Evolutionary conservation across 2,329 filamentous ascomycete species (phyloP), one percentile per base, ranked within the genome.

Genomic region (Myriosclerotinia duriaeana): DNA sequence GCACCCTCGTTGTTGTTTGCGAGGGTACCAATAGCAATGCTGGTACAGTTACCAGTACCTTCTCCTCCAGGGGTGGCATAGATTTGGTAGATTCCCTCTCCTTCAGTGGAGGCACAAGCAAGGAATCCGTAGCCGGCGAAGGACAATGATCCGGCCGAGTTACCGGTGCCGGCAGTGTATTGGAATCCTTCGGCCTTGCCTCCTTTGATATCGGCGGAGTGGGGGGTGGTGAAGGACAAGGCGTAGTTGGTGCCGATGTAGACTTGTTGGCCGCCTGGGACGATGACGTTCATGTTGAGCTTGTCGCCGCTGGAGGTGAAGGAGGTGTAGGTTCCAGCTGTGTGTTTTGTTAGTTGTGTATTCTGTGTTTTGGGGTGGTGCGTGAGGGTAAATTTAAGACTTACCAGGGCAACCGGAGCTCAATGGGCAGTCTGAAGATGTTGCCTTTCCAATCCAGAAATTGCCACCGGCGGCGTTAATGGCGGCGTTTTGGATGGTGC

Each of bases 361-460:
- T n/a, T 22, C 14, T 55, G 12, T 14, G 14, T 30, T 22, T 14
- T 34, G 12, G 30, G 7, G 3, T 15, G 17, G 44, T 3, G 12
- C 2, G 15, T 42, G 8, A 3, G 20, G 56, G 34, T 3, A 0
- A 34, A 34, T 34, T 34, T 3, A n/a, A 7, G 8, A 44, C 64
- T 53, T 60, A 65, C 64, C 38, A 44, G 64, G 64, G 46, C 54
- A 65, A 1, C 17, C 36, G 0, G 2, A 5, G 2, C 2, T 2
- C 8, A 40, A 15, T 44, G 82, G 66, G 56, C 66, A 68, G 66
- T 58, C 53, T 26, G 66, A 38, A 14, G 66, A 11, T 22, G 66
- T 48, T 0, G 14, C 5, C 52, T 63, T 68, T 53, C 66, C 66
- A 9, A 68, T 66, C 20, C 38, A 68, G 44, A 68, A 53, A 44